Base-by-base conservation (phyloP, 1,284 basidiomycete species). In the Mycena citricolor region DNA sequence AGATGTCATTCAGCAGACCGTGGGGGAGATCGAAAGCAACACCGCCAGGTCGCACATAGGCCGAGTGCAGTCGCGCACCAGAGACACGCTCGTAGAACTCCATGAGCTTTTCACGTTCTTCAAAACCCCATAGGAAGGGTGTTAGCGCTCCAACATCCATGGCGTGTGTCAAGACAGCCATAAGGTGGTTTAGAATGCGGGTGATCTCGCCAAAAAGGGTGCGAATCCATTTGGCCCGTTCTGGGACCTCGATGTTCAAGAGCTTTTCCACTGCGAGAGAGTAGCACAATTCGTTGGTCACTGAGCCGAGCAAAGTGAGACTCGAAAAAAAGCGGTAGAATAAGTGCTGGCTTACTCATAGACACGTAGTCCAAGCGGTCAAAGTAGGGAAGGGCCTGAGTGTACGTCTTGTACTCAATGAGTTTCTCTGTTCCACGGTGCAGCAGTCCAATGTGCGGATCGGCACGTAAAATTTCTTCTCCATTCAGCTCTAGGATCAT, bases 21-120 rank as follows among this genome's bases (percentile, higher is more conserved):
- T 97, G 94, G 5, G 95, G 95, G 35, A 99, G 74, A 63, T 99
- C 97, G 64, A 94, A 98, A 2, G 97, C 94, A 37, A 99, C 97
- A 61, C 97, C 95, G 54, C 95, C 95, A 4, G 95, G 97, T 51
- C 95, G 90, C 36, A 99, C 86, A 66, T 98, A 99, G n/a, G 95
- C 95, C 5, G 94, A 86, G 64, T 99, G 95, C 61, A 99, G 77
- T 50, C 95, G 93, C 2, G 95, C 95, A 57, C 95, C 95, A 8
- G 94, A 98, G 25, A 99, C 94, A 47, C 95, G 92, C 70, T 99
- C 95, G 69, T 99, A 98, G 71, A 99, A 99, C 68, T 99, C 95
- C 95, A 98, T 98, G 55, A 99, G 83, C 76, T 99, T 98, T 72
- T 99, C 95, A 55, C 95, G 93, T 71, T 99, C 95, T 70, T 99